Evolutionary conservation across 805 yeast genomes (phyloP), one percentile per base, ranked within the genome.

Genomic region (Ogataea kodamae): DNA sequence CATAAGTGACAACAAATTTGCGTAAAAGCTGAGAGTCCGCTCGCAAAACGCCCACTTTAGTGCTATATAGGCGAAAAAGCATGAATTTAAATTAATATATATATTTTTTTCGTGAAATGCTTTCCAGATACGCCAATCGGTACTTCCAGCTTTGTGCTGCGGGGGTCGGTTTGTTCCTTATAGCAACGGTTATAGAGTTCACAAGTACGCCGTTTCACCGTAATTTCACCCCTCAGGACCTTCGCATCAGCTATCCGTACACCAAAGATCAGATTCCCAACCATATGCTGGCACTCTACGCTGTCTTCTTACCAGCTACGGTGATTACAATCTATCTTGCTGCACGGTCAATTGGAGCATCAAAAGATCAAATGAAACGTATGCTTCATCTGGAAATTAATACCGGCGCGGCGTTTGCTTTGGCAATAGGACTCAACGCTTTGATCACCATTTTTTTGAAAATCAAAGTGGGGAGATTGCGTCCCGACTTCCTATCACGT

Each of bases 401-500:
- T 4, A 59, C 72, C 8, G 54, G 61, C 2, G 45, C 68, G 22
- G 41, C 66, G 8, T 62, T 73, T 18, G 46, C 63, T n/a, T 48
- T 65, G 4, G 43, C 65, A 4, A 57, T 75, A 3, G 59, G 68
- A 24, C 40, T 70, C n/a, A 55, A 65, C 40, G 70, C 76, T 25
- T 62, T 80, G 10, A 46, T 80, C 35, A 85, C 95, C 3, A 84
- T 87, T 48, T 66, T 78, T 19, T 59, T 86, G 42, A 89, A 90
- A 63, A 73, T 79, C 50, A 72, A 81, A 68, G 74, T 89, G 30
- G 96, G 96, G 1, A 76, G 95, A 54, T 81, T 80, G 34, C 70
- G 97, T 46, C 97, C 97, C 0, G 97, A 89, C 60, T 85, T 88
- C 54, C 61, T 90, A 39, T 82, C 82, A 6, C 69, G 97, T 45